Evolutionary conservation across 495 filamentous ascomycete species (phyloP).

Genomic region (Hypoxylon rickii): DNA sequence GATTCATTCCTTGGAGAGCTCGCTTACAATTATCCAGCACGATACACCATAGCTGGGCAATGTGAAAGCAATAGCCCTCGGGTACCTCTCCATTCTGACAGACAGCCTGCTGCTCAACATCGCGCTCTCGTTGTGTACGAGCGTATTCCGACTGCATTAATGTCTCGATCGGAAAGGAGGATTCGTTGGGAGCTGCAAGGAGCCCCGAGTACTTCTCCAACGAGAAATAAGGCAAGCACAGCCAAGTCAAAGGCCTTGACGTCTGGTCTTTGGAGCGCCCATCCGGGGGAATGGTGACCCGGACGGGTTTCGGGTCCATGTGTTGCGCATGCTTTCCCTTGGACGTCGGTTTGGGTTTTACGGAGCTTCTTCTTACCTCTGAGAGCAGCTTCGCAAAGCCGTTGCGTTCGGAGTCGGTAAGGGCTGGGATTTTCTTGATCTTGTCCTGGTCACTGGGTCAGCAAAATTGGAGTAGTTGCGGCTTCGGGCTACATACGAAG

Average conservation of each 20-base stretch:
- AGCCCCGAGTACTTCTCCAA: conserved; percentile 42
- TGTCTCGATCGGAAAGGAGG: conserved; percentile 41
- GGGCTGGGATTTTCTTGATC: conserved; percentile 19
- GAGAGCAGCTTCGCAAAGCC: conserved; percentile 30
- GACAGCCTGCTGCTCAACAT: conserved; percentile 48
- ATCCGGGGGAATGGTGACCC: conserved; percentile 30
- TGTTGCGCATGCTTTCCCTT: conserved; percentile 31
- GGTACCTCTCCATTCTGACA: conserved; percentile 35
- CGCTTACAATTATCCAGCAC: conserved; percentile 43
- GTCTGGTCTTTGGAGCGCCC: conserved; percentile 20
- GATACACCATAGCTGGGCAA: conserved; percentile 46
- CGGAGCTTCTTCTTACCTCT: conserved; percentile 28
- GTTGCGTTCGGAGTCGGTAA: conserved; percentile 32
- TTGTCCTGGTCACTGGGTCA: conserved; percentile 17
- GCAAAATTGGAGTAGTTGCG: not conserved
- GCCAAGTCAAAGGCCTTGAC: conserved; percentile 36
- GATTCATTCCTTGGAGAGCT: not conserved
- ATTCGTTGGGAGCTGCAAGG: conserved; percentile 26
- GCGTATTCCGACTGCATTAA: conserved; percentile 44
- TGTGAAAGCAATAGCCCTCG: conserved; percentile 42
- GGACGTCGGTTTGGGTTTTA: conserved; percentile 37
- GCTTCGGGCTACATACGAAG: conserved; percentile 7
- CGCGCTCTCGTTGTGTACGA: conserved; percentile 35
- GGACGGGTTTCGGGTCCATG: conserved; percentile 39
- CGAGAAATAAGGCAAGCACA: conserved; percentile 47